Base-by-base conservation (phyloP, 768 basidiomycete species). In the Mycena leptocephala region DNA sequence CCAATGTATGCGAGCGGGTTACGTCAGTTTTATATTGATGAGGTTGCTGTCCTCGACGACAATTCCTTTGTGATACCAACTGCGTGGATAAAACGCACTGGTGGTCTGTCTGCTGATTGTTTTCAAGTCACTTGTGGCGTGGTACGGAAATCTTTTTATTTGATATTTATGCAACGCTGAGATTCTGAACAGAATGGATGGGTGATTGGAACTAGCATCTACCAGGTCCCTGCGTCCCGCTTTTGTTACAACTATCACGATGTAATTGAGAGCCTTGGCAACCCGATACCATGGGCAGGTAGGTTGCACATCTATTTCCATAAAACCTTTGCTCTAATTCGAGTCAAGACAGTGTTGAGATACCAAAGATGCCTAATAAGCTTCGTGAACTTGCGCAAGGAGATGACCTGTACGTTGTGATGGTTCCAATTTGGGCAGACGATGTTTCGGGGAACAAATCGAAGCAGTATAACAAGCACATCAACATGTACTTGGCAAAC, bases 401-500 rank as follows among this genome's bases (percentile, higher is more conserved):
- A 3, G 76, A 75, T 16, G 59, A 75, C 13, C 24, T 77, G 2
- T 73, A 53, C n/a, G 75, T 79, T 14, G 62, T 74, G 0, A 48
- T 73, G 63, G 30, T 76, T 5, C 61, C 71, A 1, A 26, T 62
- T 2, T 82, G n/a, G n/a, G n/a, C n/a, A n/a, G n/a, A n/a, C n/a
- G n/a, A n/a, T n/a, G n/a, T n/a, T n/a, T n/a, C n/a, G n/a, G n/a
- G n/a, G n/a, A n/a, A n/a, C n/a, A n/a, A n/a, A n/a, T n/a, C n/a
- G n/a, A n/a, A n/a, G n/a, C n/a, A n/a, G n/a, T n/a, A n/a, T n/a
- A n/a, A n/a, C n/a, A n/a, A n/a, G n/a, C n/a, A n/a, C n/a, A n/a
- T 72, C 8, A 85, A 83, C 35, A 79, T 82, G 14, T 86, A 83
- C 65, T 67, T 82, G 62, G 77, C 74, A 0, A 80, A n/a, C n/a